phyloP scores from a whole-genome alignment of 2,329 filamentous ascomycete species.

The Escovopsis sp. region DNA sequence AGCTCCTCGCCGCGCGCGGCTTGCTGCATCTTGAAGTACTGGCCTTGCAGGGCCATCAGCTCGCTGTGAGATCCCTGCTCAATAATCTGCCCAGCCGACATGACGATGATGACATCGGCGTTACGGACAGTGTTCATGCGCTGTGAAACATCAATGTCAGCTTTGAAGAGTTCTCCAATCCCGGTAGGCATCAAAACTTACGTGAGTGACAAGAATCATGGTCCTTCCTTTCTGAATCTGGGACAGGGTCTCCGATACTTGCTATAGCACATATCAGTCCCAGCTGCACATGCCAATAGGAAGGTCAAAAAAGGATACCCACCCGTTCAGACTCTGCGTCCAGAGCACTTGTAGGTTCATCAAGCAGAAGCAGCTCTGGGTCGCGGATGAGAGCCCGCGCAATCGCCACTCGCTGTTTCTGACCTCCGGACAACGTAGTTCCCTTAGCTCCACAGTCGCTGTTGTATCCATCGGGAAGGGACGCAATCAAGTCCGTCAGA shows the following conservation, averaged over 20 bases:
- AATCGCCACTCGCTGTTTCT: slow-evolving; percentile 41
- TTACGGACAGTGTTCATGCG: slow-evolving; percentile 3
- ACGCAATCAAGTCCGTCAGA: slow-evolving; percentile 40
- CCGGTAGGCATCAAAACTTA: neutral
- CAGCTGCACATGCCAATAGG: neutral
- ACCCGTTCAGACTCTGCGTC: slow-evolving; percentile 38
- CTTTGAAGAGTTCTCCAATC: neutral
- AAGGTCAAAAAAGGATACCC: neutral
- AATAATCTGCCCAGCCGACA: slow-evolving; percentile 2
- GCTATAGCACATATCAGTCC: neutral
- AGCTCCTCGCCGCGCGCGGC: neutral
- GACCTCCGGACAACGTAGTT: slow-evolving; percentile 39
- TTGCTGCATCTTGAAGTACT: slow-evolving; percentile 4
- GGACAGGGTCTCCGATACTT: slow-evolving; percentile 1
- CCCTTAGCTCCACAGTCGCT: slow-evolving; percentile 39
- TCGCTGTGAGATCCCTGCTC: slow-evolving; percentile 3
- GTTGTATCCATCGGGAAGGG: slow-evolving; percentile 25
- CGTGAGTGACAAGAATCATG: slow-evolving; percentile 3
- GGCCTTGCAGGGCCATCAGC: slow-evolving; percentile 1
- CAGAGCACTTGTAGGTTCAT: slow-evolving; percentile 41
- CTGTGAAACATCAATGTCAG: neutral
- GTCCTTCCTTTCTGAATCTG: neutral
- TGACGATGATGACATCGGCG: slow-evolving; percentile 2
- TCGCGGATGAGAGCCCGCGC: slow-evolving; percentile 33
- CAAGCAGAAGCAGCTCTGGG: slow-evolving; percentile 28